Base-by-base conservation (phyloP, 345 rosid species). In the Cochlearia excelsa region DNA sequence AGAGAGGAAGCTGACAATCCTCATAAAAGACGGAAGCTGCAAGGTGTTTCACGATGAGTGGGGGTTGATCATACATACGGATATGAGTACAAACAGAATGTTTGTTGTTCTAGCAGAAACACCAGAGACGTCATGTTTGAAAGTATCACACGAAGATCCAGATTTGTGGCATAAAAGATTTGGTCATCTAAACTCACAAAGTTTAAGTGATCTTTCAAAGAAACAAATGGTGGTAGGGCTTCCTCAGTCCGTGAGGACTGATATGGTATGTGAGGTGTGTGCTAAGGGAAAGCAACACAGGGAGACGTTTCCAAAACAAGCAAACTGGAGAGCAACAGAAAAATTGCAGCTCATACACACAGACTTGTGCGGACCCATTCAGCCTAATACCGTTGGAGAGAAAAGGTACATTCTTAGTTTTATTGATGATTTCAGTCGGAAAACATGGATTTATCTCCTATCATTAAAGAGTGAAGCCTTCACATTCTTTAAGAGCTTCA, bases 301-400 rank as follows among this genome's bases (percentile, higher is more conserved):
- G 3, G 52, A 44, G 0, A 7, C 16, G 0, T 43, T 59, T 1
- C 63, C 30, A 0, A 44, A 59, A 2, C 26, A 26, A 45, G 47
- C 27, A 1, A 44, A 7, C 0, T 59, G 42, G 63, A 30, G 52
- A 23, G 41, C 63, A 33, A 31, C 27, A 16, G 27, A 57, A 30
- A 57, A 44, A 6, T n/a, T 57, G 6, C 27, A 59, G 23, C 52
- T 59, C 0, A 1, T 61, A 6, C 56, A 61, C 33, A 46, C 56
- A 0, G 47, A 61, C 2, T 1, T 61, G 5, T 60, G 65, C 9
- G 65, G 64, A 0, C 45, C 65, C 0, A 60, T 60, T 1, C 9
- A 2, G 0, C 54, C 54, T 2, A 26, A 10, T 0, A 42, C 27
- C 0, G 3, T 8, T 0, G 33, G 33, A 47, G 51, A 8, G 3